A percentile compares a stretch with the other conserved stretches of the same genome.
Evolutionary conservation across 2,329 filamentous ascomycete genomes (phyloP).

Genomic region (Colletotrichum sp.): DNA sequence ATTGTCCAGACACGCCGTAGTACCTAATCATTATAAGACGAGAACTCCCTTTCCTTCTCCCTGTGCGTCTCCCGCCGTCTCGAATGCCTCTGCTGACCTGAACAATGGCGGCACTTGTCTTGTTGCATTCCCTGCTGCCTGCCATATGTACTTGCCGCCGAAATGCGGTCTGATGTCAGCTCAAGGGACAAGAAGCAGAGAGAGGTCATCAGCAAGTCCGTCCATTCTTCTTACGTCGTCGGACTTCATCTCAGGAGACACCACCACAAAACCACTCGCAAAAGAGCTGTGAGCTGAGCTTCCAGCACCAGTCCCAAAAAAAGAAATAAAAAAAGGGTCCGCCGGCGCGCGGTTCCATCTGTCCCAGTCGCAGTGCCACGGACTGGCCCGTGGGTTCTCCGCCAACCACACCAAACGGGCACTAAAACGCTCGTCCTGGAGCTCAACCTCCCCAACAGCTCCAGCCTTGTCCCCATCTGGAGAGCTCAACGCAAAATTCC

Average conservation of each 20-base stretch:
- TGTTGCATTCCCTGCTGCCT: not conserved
- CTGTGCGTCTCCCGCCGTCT: not conserved
- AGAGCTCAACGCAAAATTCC: slow-evolving; percentile 24
- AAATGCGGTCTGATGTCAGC: not conserved
- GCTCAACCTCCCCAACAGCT: slow-evolving; percentile 22
- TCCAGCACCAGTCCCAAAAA: not conserved
- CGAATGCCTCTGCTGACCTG: not conserved
- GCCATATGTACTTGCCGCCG: not conserved
- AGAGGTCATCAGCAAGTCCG: not conserved
- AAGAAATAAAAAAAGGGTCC: slow-evolving; percentile 1
- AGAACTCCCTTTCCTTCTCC: slow-evolving; percentile 13
- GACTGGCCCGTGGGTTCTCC: slow-evolving; percentile 17
- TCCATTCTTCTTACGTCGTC: not conserved
- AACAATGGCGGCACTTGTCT: not conserved
- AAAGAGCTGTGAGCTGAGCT: not conserved
- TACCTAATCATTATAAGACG: not conserved
- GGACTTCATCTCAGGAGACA: not conserved
- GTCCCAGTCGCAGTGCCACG: slow-evolving; percentile 8
- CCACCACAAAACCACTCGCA: not conserved
- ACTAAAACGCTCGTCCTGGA: slow-evolving; percentile 3
- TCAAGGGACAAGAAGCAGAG: not conserved
- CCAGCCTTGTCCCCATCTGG: slow-evolving; percentile 21
- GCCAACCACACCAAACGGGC: slow-evolving; percentile 9
- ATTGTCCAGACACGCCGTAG: not conserved
- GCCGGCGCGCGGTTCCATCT: not conserved